These are phyloP conservation scores for Aspergillus sp. DNA, from an alignment of 2,329 filamentous ascomycete species.

Conservation along the genomic window DNA sequence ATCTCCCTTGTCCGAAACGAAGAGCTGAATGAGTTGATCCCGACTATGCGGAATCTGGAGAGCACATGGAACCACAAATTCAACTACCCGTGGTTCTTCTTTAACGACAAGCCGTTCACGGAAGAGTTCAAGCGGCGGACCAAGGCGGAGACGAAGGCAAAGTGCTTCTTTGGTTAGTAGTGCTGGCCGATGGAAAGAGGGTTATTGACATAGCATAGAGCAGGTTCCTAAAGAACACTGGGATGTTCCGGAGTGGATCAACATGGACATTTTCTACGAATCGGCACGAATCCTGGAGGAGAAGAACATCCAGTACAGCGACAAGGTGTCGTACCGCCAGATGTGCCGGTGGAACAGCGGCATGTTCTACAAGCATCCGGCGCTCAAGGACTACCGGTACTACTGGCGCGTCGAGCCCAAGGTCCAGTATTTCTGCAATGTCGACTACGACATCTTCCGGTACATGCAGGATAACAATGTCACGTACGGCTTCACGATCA, in stretches of 20 bases:
- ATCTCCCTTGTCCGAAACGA: slow-evolving; percentile 86
- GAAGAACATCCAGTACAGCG: slow-evolving; percentile 81
- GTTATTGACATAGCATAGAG: slow-evolving; percentile 47
- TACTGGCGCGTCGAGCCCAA: slow-evolving; percentile 99
- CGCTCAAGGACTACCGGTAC: slow-evolving; percentile 70
- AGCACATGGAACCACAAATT: slow-evolving; percentile 96
- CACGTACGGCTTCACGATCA: slow-evolving; percentile 98
- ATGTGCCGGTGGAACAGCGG: slow-evolving; percentile 99
- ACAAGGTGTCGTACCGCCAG: slow-evolving; percentile 85
- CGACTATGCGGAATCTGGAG: slow-evolving; percentile 85
- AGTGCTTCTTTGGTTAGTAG: slow-evolving; percentile 81
- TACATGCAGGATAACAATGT: slow-evolving; percentile 99
- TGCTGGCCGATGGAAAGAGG: too few relatives aligned
- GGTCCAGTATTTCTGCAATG: slow-evolving; percentile 97
- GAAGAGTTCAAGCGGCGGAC: slow-evolving; percentile 87
- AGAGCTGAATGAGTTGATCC: slow-evolving; percentile 73
- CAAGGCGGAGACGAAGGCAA: slow-evolving; percentile 72
- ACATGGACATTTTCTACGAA: slow-evolving; percentile 72
- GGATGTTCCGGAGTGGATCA: slow-evolving; percentile 87
- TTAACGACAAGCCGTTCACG: slow-evolving; percentile 90
- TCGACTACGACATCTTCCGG: slow-evolving; percentile 96
- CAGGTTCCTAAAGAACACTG: slow-evolving; percentile 91
- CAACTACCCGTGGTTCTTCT: slow-evolving; percentile 99
- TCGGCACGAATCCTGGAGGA: slow-evolving; percentile 75
- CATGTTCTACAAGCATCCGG: slow-evolving; percentile 93